A percentile compares a stretch with the other conserved stretches of the same genome.
phyloP scores from a whole-genome alignment of 306 rosid genomes.

The Arachis stenosperma region DNA sequence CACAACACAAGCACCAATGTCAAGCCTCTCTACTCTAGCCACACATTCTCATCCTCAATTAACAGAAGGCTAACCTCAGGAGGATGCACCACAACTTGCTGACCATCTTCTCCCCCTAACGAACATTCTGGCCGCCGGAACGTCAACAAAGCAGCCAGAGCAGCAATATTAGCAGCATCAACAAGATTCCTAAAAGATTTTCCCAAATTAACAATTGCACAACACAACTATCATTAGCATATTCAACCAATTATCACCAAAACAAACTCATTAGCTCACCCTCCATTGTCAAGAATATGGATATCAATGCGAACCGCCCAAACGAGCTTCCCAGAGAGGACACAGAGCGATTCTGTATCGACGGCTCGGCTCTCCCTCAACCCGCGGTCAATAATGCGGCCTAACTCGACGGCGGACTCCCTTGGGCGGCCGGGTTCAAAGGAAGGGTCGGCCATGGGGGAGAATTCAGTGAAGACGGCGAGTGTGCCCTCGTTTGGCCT shows the following conservation, averaged over 20 bases:
- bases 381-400: constrained; percentile 84
- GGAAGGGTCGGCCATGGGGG: constrained; percentile 97
- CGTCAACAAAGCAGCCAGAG: constrained; percentile 76
- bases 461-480: constrained; percentile 84
- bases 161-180: constrained; percentile 91
- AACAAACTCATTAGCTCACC: constrained; percentile 47
- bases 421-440: constrained; percentile 86
- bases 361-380: constrained; percentile 85
- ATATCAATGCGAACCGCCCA: constrained; percentile 90
- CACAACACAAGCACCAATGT: neutral
- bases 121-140: constrained; percentile 92
- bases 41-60: neutral
- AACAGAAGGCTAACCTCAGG: constrained; percentile 66
- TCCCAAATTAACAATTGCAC: neutral
- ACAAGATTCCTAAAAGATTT: constrained; percentile 65
- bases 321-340: constrained; percentile 73
- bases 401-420: constrained; percentile 77
- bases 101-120: constrained; percentile 79
- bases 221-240: neutral
- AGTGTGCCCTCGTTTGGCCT: constrained; percentile 89
- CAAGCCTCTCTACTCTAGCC: neutral
- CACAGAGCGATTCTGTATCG: constrained; percentile 82
- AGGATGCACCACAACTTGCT: constrained; percentile 82
- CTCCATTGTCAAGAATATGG: constrained; percentile 86
- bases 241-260: neutral